phyloP scores from a whole-genome alignment of 164 flowering plant genomes.

The Nymphaea thermarum region DNA sequence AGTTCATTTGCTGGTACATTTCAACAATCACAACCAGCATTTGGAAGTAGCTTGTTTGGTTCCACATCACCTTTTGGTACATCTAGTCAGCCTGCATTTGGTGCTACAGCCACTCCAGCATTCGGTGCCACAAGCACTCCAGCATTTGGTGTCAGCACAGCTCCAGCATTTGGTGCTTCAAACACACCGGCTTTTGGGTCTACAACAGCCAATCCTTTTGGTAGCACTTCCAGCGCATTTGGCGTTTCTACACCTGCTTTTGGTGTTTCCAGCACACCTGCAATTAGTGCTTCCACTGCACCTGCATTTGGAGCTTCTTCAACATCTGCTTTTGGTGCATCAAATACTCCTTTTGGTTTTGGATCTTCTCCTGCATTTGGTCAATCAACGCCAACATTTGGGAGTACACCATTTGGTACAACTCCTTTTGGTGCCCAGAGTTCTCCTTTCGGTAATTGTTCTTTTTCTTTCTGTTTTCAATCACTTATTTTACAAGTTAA shows the following conservation, averaged over 20 bases:
- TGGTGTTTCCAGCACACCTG: slow-evolving; percentile 2
- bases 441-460: slow-evolving; percentile 44
- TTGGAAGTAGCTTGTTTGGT: slow-evolving; percentile 55
- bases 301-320: slow-evolving; percentile 52
- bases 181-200: slow-evolving; percentile 3
- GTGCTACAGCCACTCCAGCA: slow-evolving; percentile 37
- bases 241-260: slow-evolving; percentile 24
- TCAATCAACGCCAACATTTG: slow-evolving; percentile 59
- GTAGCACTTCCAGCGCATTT: slow-evolving; percentile 36
- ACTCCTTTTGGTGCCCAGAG: slow-evolving; percentile 60
- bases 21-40: slow-evolving; percentile 80
- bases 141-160: slow-evolving; percentile 44
- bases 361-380: slow-evolving; percentile 12
- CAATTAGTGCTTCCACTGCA: slow-evolving; percentile 8
- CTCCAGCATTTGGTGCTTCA: slow-evolving; percentile 53
- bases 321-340: slow-evolving; percentile 34
- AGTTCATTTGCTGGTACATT: slow-evolving; percentile 83
- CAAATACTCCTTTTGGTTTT: too few relatives aligned
- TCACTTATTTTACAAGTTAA: too few relatives aligned
- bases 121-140: slow-evolving; percentile 47
- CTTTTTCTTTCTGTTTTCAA: not conserved
- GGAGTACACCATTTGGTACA: slow-evolving; percentile 56
- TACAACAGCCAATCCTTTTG: not conserved
- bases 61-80: slow-evolving; percentile 63
- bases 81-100: slow-evolving; percentile 60